Base-by-base conservation (phyloP, 495 filamentous ascomycete species). In the Thermothielavioides terrestris region DNA sequence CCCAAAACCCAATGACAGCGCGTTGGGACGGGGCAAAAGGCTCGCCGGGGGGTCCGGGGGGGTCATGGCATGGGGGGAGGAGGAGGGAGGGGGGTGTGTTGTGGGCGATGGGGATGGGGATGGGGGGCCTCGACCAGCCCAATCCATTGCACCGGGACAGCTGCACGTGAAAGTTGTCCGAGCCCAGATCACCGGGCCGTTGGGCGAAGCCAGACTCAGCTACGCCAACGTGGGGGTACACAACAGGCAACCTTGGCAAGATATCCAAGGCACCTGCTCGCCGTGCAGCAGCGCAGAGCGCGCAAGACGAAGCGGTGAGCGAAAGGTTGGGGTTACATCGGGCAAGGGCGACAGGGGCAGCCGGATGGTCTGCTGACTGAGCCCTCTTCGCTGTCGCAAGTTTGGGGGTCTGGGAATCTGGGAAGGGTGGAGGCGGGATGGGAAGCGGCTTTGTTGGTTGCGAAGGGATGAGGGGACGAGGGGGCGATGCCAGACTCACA, bases 401-500 rank as follows among this genome's bases (percentile, higher is more conserved):
- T 3, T 6, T 44, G 27, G 42, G n/a, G n/a, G n/a, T n/a, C n/a
- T n/a, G n/a, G n/a, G n/a, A n/a, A n/a, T 35, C 2, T 23, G 30
- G 23, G 36, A 21, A 27, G 23, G 27, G 46, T 44, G 43, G 14
- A 38, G n/a, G 30, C 17, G 17, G 18, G 27, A 2, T 22, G 1
- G 15, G 8, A 17, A 22, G 17, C 1, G 35, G 10, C n/a, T 38
- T 9, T 10, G 34, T 17, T 42, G 43, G 46, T 34, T 26, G 36
- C 3, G 11, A 36, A 39, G 39, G 26, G 36, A 42, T 26, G 25
- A 46, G 18, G 38, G 37, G 40, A n/a, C n/a, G n/a, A n/a, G n/a
- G n/a, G n/a, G n/a, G n/a, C n/a, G n/a, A n/a, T n/a, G n/a, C 40
- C 25, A 50, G 32, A 68, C 69, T 69, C 55, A 72, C 69, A 64